phyloP scores from a whole-genome alignment of 139 green algal genomes.

The Chlorella sp. region DNA sequence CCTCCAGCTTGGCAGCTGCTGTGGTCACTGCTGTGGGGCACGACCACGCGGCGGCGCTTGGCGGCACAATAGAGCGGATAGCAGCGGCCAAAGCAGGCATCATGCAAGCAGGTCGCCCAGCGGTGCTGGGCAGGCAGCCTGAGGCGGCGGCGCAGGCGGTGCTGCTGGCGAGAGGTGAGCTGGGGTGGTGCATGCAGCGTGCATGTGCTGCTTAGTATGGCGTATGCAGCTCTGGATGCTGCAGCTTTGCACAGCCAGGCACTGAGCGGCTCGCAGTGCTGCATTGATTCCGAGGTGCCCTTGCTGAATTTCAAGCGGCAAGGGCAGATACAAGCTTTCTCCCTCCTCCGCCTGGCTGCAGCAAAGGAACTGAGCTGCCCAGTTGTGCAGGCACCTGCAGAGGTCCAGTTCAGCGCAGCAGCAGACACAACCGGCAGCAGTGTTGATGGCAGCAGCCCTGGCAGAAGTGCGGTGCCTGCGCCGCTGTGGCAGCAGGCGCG shows the following conservation, averaged over 20 bases:
- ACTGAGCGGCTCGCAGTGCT: not conserved
- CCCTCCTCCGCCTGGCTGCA: not conserved
- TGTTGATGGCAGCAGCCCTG: not conserved
- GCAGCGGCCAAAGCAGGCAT: conserved; percentile 85
- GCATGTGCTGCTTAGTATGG: not conserved
- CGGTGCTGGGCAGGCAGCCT: conserved; percentile 71
- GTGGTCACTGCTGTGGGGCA: conserved; percentile 55
- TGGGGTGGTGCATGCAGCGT: not conserved
- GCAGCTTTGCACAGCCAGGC: not conserved
- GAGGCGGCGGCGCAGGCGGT: conserved; percentile 47
- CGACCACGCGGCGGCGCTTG: conserved; percentile 80
- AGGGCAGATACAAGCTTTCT: not conserved
- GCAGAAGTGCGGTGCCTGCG: no score
- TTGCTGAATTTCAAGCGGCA: not conserved
- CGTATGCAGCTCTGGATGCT: not conserved
- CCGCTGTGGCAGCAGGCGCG: conserved; percentile 1
- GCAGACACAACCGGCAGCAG: not conserved
- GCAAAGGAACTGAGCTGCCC: conserved; percentile 24
- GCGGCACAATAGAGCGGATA: conserved; percentile 69
- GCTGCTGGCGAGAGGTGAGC: conserved; percentile 36
- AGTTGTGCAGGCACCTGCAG: conserved; percentile 6
- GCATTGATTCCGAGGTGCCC: not conserved
- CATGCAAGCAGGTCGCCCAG: conserved; percentile 62
- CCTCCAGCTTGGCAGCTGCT: conserved; percentile 40
- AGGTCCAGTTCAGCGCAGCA: conserved; percentile 25